A percentile compares a stretch with the other conserved stretches of the same genome.
Conservation (phyloP, 345 rosid genomes). For the Anacardium occidentale region DNA sequence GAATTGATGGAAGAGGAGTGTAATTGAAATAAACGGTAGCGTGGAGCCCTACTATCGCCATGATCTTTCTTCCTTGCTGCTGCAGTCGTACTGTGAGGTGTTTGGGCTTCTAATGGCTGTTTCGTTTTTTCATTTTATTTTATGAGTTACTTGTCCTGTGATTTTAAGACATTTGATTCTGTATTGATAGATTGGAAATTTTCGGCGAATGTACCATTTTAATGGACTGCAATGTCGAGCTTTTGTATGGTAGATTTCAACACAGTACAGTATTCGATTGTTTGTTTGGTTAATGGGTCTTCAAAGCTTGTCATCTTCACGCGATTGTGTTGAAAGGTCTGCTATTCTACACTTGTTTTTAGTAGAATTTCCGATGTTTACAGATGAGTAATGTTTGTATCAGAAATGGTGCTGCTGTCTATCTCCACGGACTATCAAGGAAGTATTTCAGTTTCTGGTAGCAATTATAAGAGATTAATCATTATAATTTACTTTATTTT, state of each 20-base stretch:
- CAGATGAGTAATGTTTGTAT: conserved; percentile 31
- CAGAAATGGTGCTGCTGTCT: not conserved
- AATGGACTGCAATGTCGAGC: conserved; percentile 51
- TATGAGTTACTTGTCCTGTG: not conserved
- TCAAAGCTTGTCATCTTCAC: not conserved
- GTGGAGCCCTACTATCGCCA: conserved; percentile 51
- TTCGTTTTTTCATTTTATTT: not conserved
- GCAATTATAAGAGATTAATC: conserved; percentile 4
- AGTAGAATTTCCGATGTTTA: conserved; percentile 16
- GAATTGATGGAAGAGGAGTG: conserved; percentile 56
- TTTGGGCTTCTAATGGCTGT: not conserved
- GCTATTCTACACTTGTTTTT: not conserved
- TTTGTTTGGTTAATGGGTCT: not conserved
- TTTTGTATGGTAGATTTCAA: conserved; percentile 37
- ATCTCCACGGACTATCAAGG: conserved; percentile 5
- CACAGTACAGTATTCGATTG: not conserved
- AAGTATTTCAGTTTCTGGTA: conserved; percentile 19
- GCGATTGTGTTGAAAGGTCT: no score
- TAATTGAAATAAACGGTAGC: conserved; percentile 62
- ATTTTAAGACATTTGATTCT: not conserved
- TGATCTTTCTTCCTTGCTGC: conserved; percentile 41
- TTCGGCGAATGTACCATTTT: conserved; percentile 58
- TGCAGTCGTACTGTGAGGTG: conserved; percentile 78
- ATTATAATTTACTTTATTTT: not conserved
- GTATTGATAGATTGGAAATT: conserved; percentile 49